Evolutionary conservation across 139 green algal species (phyloP).

Genomic region (Desmodesmus armatus): DNA sequence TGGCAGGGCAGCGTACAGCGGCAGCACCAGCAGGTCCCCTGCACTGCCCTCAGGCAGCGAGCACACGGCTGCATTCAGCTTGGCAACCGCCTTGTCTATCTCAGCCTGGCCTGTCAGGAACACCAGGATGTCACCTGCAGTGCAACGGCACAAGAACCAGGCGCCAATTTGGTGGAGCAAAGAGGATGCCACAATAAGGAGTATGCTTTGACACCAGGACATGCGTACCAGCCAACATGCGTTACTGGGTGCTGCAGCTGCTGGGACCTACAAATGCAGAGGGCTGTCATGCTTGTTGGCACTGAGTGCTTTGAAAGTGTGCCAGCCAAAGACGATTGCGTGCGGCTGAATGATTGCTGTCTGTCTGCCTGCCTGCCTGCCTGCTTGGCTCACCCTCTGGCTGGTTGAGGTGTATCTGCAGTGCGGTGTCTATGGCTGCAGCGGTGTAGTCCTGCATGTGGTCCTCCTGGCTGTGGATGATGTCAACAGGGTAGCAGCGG

Average conservation of each 20-base stretch:
- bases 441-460: constrained; percentile 66
- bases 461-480: constrained; percentile 77
- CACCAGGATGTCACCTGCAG: constrained; percentile 90
- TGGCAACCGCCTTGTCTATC: constrained; percentile 83
- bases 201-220: no score
- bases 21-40: constrained; percentile 84
- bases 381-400: constrained; percentile 60
- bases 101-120: constrained; percentile 96
- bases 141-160: not conserved
- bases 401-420: constrained; percentile 86
- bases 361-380: no score
- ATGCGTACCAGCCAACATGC: no score
- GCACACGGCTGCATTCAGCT: constrained; percentile 66
- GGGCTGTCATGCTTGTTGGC: no score
- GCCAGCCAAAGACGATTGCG: no score
- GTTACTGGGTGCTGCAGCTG: no score
- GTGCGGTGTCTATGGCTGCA: constrained; percentile 71
- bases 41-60: constrained; percentile 65
- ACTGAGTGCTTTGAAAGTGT: no score
- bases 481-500: constrained; percentile 86
- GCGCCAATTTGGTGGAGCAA: no score
- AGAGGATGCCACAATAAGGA: no score
- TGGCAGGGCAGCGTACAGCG: constrained; percentile 93
- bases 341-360: no score
- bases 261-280: no score